Evolutionary conservation across 2,329 filamentous ascomycete species (phyloP).

Genomic region (Pyricularia sp.): DNA sequence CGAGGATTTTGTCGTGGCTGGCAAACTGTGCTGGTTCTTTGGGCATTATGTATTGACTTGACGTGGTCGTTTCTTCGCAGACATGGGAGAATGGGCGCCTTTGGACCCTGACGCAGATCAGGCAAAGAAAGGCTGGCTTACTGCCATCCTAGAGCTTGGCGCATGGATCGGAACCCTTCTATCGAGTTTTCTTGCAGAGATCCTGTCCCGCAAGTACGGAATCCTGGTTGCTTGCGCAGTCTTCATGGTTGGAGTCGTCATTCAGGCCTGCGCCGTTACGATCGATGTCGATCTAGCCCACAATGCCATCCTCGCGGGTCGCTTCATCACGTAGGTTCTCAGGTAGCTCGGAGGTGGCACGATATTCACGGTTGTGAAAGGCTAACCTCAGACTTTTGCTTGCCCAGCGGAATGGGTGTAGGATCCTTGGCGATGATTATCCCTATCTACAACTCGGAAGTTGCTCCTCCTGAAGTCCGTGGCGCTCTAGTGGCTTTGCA

Average conservation of each 20-base stretch:
- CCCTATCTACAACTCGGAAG: slow-evolving; percentile 33
- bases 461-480: slow-evolving; percentile 33
- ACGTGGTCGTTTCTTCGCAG: slow-evolving; percentile 14
- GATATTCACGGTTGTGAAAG: background rate
- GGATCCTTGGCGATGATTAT: slow-evolving; percentile 54
- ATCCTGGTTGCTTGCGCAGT: slow-evolving; percentile 52
- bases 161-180: slow-evolving; percentile 64
- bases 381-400: background rate
- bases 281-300: slow-evolving; percentile 43
- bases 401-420: slow-evolving; percentile 46
- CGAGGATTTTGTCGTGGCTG: background rate
- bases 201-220: slow-evolving; percentile 53
- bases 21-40: background rate
- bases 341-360: background rate
- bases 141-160: slow-evolving; percentile 60
- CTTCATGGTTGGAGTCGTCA: slow-evolving; percentile 57
- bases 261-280: slow-evolving; percentile 34
- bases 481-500: slow-evolving; percentile 33
- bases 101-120: slow-evolving; percentile 29
- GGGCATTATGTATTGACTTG: background rate
- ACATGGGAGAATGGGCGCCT: slow-evolving; percentile 42
- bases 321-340: slow-evolving; percentile 48
- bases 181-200: slow-evolving; percentile 59
- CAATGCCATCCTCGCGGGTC: slow-evolving; percentile 52
- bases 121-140: slow-evolving; percentile 46